These are phyloP conservation scores for Bipolaris victoriae DNA, from an alignment of 2,329 filamentous ascomycete species.

Conservation along the genomic window DNA sequence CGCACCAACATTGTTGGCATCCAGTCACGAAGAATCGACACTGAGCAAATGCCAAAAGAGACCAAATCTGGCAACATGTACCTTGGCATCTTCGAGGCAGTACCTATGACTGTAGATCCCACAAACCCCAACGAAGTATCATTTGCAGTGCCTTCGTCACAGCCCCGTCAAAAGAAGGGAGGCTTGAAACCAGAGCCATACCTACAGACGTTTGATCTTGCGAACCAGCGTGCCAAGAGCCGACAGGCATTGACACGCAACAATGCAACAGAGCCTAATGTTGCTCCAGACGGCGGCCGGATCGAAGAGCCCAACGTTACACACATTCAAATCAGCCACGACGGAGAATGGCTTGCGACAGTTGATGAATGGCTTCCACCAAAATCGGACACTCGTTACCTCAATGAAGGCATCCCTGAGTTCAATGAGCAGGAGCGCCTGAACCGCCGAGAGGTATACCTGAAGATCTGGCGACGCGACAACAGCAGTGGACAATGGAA, in stretches of 20 bases:
- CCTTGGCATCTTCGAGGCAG: constrained; percentile 31
- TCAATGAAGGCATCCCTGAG: constrained; percentile 53
- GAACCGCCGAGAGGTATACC: constrained; percentile 71
- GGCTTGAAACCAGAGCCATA: constrained; percentile 59
- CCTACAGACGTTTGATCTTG: constrained; percentile 87
- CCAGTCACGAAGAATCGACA: constrained; percentile 58
- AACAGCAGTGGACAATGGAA: constrained; percentile 65
- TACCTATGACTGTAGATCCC: constrained; percentile 52
- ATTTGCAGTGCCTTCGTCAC: constrained; percentile 60
- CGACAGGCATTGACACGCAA: constrained; percentile 89
- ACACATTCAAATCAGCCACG: constrained; percentile 74
- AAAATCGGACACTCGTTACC: constrained; percentile 67
- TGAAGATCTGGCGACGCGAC: constrained; percentile 88
- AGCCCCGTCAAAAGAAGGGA: constrained; percentile 46
- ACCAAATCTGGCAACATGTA: constrained; percentile 24
- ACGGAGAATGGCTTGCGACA: constrained; percentile 89
- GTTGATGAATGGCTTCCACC: constrained; percentile 90
- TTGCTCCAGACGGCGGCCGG: constrained; percentile 71
- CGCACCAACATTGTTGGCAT: constrained; percentile 84
- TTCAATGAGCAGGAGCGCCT: constrained; percentile 53
- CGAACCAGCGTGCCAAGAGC: constrained; percentile 75
- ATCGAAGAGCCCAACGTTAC: constrained; percentile 80
- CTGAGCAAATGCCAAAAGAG: constrained; percentile 34
- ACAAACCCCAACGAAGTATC: constrained; percentile 50
- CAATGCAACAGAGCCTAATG: constrained; percentile 80